Conservation (phyloP, 176 grass and related monocot genomes). For the Triticum aestivum region DNA sequence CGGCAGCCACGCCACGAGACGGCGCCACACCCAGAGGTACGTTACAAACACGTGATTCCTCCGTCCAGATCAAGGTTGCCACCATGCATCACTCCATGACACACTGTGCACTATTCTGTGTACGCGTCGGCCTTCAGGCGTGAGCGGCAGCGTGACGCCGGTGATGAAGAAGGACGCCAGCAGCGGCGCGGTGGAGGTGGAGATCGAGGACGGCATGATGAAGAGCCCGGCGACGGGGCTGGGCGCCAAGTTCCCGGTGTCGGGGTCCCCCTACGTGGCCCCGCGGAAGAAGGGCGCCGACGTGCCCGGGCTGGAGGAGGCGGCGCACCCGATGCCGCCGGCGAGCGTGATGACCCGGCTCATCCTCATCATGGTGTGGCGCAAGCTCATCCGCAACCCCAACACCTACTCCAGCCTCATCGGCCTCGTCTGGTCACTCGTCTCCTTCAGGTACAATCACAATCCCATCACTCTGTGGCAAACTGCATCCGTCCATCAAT, state of each 20-base stretch:
- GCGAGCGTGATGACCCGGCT: slow-evolving; percentile 97
- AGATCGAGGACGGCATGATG: slow-evolving; percentile 76
- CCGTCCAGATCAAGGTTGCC: not conserved
- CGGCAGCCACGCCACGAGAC: slow-evolving; percentile 16
- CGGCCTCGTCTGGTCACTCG: slow-evolving; percentile 86
- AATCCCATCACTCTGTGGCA: not conserved
- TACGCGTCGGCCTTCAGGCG: not conserved
- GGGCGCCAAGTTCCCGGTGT: slow-evolving; percentile 71
- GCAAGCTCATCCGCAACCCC: slow-evolving; percentile 98
- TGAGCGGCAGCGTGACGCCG: slow-evolving; percentile 66
- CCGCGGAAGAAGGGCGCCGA: slow-evolving; percentile 70
- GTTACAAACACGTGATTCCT: slow-evolving; percentile 1
- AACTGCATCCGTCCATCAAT: not conserved
- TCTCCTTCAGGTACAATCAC: slow-evolving; percentile 74
- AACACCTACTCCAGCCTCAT: slow-evolving; percentile 99
- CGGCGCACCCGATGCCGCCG: slow-evolving; percentile 88
- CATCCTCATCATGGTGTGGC: slow-evolving; percentile 99
- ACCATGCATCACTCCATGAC: not conserved
- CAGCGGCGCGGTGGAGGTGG: slow-evolving; percentile 42
- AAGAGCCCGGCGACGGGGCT: slow-evolving; percentile 46
- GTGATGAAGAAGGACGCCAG: slow-evolving; percentile 43
- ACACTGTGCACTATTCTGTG: not conserved
- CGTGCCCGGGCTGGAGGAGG: slow-evolving; percentile 65
- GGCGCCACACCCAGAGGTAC: slow-evolving; percentile 79
- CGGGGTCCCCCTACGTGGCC: slow-evolving; percentile 71